Evolutionary conservation across 345 rosid species (phyloP), one percentile per base, ranked within the genome.

Genomic region (Populus simonii): DNA sequence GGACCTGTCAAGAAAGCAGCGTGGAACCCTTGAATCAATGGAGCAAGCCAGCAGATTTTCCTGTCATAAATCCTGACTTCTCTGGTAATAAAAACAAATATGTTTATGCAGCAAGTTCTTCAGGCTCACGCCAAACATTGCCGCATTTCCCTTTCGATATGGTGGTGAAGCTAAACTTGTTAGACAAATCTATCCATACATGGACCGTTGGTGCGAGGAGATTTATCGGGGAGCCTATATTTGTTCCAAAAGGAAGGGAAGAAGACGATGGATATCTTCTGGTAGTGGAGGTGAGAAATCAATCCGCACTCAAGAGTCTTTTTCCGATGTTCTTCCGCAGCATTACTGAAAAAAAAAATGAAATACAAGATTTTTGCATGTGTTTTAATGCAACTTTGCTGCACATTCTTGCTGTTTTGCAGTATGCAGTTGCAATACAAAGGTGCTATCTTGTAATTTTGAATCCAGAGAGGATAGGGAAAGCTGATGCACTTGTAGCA

Each of bases 401-500:
- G 5, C 61, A 0, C 17, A 41, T 23, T 49, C 35, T 41, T 59
- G 27, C 29, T 35, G 11, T 22, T 73, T 72, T 70, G 78, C 85
- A 95, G 99, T 93, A 95, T 84, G 99, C 96, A 39, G 99, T 95
- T 38, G 87, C 93, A 36, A 83, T 91, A 77, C 93, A 91, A 71
- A 89, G 89, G 82, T 95, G 99, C 59, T 89, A 85, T 77, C 90
- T 95, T 33, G 91, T 89, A 59, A 90, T 95, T 38, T 80, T 95
- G 89, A 85, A 93, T 77, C 83, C 96, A 0, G 85, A 83, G 84
- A 93, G 79, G 85, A 90, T 95, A 10, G 99, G 99, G 81, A 90
- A 89, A 85, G 83, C 78, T 15, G 92, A 89, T 78, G 92, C 93
- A 5, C 39, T 90, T 16, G 89, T 84, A 8, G 87, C 94, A 7